Conservation (phyloP, 2,329 filamentous ascomycete species). For the Penicillium sp. region DNA sequence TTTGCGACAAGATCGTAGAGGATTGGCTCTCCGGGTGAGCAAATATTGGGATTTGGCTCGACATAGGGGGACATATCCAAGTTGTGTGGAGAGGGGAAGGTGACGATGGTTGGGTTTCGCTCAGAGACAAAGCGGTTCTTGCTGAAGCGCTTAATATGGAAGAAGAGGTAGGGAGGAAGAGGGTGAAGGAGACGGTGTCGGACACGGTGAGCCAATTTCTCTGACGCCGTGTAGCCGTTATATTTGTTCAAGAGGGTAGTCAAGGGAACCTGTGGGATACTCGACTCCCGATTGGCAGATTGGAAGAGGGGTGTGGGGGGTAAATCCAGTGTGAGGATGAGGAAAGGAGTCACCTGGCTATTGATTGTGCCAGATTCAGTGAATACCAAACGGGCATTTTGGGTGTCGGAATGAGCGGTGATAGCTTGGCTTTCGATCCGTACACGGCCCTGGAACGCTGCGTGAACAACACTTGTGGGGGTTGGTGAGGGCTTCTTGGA, state of each 20-base stretch:
- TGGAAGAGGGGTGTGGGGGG: conserved; percentile 93
- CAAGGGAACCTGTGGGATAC: conserved; percentile 78
- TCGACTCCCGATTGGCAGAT: conserved; percentile 89
- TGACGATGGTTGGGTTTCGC: conserved; percentile 97
- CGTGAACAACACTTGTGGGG: conserved; percentile 74
- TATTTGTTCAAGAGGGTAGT: conserved; percentile 86
- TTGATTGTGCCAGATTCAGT: conserved; percentile 84
- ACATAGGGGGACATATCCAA: conserved; percentile 90
- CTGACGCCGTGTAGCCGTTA: conserved; percentile 82
- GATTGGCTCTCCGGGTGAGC: conserved; percentile 76
- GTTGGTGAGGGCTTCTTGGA: conserved; percentile 76
- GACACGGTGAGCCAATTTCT: conserved; percentile 83
- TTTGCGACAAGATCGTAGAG: conserved; percentile 96
- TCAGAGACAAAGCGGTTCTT: conserved; percentile 96
- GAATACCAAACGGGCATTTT: conserved; percentile 83
- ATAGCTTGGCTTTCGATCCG: conserved; percentile 93
- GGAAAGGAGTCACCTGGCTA: conserved; percentile 73
- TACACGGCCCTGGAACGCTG: conserved; percentile 88
- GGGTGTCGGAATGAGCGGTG: conserved; percentile 78
- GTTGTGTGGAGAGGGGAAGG: conserved; percentile 78
- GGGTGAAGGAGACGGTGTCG: conserved; percentile 89
- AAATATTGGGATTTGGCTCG: conserved; percentile 74
- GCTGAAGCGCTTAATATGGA: conserved; percentile 96
- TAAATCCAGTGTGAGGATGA: conserved; percentile 90
- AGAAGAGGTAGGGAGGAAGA: conserved; percentile 82